phyloP scores from a whole-genome alignment of 148 eudicot genomes.

The Rhododendron molle region DNA sequence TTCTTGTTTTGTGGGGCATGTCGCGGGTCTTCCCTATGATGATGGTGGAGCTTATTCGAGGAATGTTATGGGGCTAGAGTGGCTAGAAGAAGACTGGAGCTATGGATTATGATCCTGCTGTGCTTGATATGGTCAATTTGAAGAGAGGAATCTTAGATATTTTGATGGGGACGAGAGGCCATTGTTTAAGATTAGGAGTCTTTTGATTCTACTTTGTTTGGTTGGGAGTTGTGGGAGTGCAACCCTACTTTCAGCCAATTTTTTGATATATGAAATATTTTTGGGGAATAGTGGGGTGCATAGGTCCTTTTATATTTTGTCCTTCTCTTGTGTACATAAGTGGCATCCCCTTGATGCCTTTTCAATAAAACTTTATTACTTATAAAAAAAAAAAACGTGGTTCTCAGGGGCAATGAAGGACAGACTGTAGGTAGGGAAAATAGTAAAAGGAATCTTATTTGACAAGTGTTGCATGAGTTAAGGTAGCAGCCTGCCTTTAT shows the following conservation, averaged over 20 bases:
- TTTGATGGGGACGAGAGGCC: neutral
- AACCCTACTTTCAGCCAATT: neutral
- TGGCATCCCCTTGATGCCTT: neutral
- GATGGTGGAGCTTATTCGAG: no score
- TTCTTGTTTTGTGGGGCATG: neutral
- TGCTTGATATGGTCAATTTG: no score
- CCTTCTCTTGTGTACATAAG: neutral
- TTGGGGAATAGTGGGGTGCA: neutral
- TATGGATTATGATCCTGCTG: no score
- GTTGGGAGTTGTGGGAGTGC: neutral
- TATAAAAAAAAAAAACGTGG: neutral
- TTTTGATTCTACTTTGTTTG: neutral
- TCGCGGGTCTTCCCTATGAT: neutral
- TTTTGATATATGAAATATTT: neutral
- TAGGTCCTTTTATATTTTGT: neutral
- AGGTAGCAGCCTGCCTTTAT: neutral
- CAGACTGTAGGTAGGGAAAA: neutral
- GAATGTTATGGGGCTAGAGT: no score
- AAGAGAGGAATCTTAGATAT: no score
- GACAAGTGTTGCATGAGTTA: neutral
- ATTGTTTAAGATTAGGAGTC: neutral
- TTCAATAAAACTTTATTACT: neutral
- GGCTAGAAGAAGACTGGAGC: no score
- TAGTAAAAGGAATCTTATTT: slow-evolving; percentile 3
- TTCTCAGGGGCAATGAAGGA: slow-evolving; percentile 2